Evolutionary conservation across 768 basidiomycete species (phyloP).

Genomic region (Lactarius evosmus): DNA sequence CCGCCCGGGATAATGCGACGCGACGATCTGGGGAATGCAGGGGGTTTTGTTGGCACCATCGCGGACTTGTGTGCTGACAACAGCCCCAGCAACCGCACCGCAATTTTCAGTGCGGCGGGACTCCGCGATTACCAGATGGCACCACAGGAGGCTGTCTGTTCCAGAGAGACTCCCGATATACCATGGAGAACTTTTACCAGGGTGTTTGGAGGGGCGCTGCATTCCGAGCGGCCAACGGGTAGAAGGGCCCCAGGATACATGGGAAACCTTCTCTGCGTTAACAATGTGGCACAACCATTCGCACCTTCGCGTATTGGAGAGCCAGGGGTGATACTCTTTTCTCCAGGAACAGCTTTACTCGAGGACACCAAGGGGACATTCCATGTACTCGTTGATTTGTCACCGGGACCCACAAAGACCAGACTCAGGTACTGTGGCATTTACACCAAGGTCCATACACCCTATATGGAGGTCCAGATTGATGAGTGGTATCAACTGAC

Average conservation of each 20-base stretch:
- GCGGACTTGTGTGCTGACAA: too few relatives aligned
- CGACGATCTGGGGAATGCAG: too few relatives aligned
- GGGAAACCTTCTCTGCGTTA: neutral
- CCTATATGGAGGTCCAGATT: neutral
- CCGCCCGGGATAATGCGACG: too few relatives aligned
- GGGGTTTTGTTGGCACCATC: too few relatives aligned
- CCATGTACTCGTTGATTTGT: neutral
- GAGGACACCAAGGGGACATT: neutral
- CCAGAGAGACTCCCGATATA: neutral
- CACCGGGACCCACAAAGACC: too few relatives aligned
- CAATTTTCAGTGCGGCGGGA: constrained; percentile 5
- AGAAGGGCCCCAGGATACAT: neutral
- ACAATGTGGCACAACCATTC: neutral
- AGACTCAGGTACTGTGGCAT: neutral
- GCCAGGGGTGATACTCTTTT: too few relatives aligned
- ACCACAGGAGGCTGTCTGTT: neutral
- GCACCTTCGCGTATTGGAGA: neutral
- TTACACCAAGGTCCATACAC: neutral
- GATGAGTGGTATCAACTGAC: constrained; percentile 8
- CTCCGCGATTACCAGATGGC: neutral
- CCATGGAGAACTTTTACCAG: neutral
- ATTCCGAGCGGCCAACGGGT: neutral
- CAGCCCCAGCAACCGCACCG: neutral
- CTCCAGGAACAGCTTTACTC: neutral
- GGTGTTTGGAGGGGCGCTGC: neutral